Evolutionary conservation across 345 rosid species (phyloP).

Genomic region (Citrus maxima): DNA sequence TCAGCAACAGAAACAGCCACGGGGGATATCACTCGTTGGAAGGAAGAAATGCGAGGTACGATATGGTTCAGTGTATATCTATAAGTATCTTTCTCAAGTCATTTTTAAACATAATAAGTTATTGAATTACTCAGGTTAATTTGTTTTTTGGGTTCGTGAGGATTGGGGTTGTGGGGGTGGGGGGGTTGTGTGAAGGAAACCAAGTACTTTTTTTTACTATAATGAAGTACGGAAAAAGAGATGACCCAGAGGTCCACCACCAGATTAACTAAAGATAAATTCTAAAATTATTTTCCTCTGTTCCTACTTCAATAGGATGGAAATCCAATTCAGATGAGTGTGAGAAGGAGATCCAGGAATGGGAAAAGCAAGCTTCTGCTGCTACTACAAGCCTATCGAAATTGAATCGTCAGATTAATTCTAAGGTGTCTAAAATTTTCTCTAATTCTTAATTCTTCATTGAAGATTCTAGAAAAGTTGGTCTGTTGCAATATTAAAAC

Average conservation of each 20-base stretch:
- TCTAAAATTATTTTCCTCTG: constrained; percentile 5
- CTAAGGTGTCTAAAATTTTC: constrained; percentile 47
- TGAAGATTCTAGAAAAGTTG: constrained; percentile 4
- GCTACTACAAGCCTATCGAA: constrained; percentile 77
- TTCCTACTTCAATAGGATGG: constrained; percentile 52
- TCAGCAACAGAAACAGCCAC: constrained; percentile 51
- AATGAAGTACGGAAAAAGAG: neutral
- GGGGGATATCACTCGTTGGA: constrained; percentile 63
- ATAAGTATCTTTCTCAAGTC: constrained; percentile 1
- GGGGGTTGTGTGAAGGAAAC: too few species aligned
- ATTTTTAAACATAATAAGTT: neutral
- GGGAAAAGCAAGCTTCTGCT: constrained; percentile 83
- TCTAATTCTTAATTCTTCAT: neutral
- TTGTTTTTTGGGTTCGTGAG: too few species aligned
- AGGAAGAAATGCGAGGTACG: constrained; percentile 75
- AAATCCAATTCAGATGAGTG: constrained; percentile 83
- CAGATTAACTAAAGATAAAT: neutral
- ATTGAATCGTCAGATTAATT: constrained; percentile 72
- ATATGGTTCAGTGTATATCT: neutral
- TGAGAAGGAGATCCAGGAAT: constrained; percentile 84
- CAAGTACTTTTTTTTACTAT: neutral
- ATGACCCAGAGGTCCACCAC: neutral
- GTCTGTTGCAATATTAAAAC: neutral
- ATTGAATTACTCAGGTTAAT: neutral
- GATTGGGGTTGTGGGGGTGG: too few species aligned